Base-by-base conservation (phyloP, 768 basidiomycete species). In the Boletus vinaceobasis region DNA sequence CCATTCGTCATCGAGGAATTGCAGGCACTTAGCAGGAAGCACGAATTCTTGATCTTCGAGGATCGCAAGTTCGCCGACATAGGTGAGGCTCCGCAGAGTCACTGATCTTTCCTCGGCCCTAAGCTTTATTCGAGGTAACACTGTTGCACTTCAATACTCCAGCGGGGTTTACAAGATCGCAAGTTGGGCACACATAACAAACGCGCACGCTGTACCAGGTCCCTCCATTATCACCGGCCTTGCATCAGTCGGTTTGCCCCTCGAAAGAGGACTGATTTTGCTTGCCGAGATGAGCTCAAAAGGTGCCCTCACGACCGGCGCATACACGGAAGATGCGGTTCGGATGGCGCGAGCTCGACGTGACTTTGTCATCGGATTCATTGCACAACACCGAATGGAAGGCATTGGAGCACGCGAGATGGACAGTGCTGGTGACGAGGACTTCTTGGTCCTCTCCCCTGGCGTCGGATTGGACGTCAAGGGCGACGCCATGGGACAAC, bases 51-150 rank as follows among this genome's bases (percentile, higher is more conserved):
- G 49, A 94, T 98, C 63, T 99, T 98, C 63, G 97, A 98, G 75
- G 97, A 99, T 75, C 80, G 97, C 60, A 99, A 99, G 72, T 99
- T 99, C 65, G 96, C 97, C 5, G 97, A 99, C 71, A 98, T 99
- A 49, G 96, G 96, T 94, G 58, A 64, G 81, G 62, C 33, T 14
- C 48, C 17, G 7, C 44, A 19, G 15, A 5, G 9, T 42, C 23
- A 36, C 15, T 5, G 4, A 46, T 48, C 33, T 26, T 32, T 43
- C 44, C 17, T 46, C 52, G 8, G 39, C 35, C 15, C 45, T 56
- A 8, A 48, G 9, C 42, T 56, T 45, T n/a, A 46, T 15, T 59
- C 46, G 11, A 99, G 97, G 97, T 42, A 98, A 98, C 73, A 98
- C 97, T 8, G 97, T 98, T 55, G 84, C 87, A 8, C 76, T 98